Base-by-base conservation (phyloP, 2,329 filamentous ascomycete species). In the Knoxdaviesia proteae region DNA sequence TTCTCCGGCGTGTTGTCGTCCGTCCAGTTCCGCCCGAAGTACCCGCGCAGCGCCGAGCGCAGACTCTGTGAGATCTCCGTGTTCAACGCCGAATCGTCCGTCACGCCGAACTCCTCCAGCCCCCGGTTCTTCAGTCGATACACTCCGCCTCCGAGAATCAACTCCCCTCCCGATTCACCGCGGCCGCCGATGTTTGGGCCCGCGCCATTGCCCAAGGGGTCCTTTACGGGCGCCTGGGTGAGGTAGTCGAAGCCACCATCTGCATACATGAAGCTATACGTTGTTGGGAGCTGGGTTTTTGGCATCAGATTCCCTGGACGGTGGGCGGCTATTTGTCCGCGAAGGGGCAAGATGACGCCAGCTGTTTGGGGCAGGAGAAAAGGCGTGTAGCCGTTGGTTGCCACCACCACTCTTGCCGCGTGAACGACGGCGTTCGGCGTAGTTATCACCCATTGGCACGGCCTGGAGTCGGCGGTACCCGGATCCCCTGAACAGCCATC, bases 211-310 rank as follows among this genome's bases (percentile, higher is more conserved):
- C 20, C 20, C 20, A 20, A 20, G 3, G 20, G 20, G 20, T 20
- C 3, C n/a, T 59, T 20, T 8, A 29, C 54, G 0, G 67, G 67
- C 1, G 71, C 62, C 2, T 69, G 64, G 6, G 80, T 69, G 64
- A 81, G 72, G 54, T 81, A 82, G 46, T 81, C 77, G 51, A 76
- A 80, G 0, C 75, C 72, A 30, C 59, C 56, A 2, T 46, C 42
- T 1, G 62, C 60, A 51, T 74, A 74, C 31, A 77, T 68, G 48
- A 80, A 74, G 20, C 66, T 74, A 50, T 76, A 79, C 1, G 73
- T 74, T 2, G 61, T 63, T 5, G 57, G 53, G 32, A 74, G 43
- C 29, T 9, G 20, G 7, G 20, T 42, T 39, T 30, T 42, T n/a
- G 30, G 42, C 38, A 20, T 20, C 20, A 20, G 20, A 20, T 9